Evolutionary conservation across 208 protist genomes (phyloP).

Genomic region (Crithidia sp.): DNA sequence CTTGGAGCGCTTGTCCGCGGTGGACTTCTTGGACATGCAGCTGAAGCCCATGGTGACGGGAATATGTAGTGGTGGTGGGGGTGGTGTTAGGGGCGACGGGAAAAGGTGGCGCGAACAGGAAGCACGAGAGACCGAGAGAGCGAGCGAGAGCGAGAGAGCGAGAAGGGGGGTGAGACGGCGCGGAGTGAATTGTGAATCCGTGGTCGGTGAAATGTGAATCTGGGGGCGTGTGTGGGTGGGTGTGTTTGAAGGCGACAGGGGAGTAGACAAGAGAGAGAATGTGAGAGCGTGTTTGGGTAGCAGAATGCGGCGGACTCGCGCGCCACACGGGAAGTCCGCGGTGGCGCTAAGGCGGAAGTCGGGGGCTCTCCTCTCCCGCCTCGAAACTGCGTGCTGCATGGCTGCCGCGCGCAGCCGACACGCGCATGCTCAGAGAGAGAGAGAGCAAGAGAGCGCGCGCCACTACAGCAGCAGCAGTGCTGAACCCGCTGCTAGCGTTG

Average conservation of each 20-base stretch:
- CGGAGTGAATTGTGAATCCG: background rate
- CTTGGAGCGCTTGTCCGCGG: background rate
- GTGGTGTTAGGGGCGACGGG: background rate
- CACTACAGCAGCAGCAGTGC: too few species aligned
- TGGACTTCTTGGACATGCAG: constrained; percentile 29
- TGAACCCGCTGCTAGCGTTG: too few species aligned
- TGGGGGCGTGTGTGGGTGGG: background rate
- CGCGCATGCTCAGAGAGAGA: too few species aligned
- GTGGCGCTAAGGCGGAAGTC: too few species aligned
- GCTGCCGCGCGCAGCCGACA: too few species aligned
- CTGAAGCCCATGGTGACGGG: constrained; percentile 6
- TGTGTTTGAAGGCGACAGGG: background rate
- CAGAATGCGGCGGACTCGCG: too few species aligned
- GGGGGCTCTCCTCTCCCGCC: too few species aligned
- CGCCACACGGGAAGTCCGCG: too few species aligned
- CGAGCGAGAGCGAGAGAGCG: background rate
- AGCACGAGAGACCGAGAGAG: background rate
- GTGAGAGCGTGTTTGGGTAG: background rate
- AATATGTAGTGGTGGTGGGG: background rate
- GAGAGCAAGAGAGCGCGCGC: too few species aligned
- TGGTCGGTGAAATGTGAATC: background rate
- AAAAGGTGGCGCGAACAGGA: background rate
- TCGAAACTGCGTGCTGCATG: too few species aligned
- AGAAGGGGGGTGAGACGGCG: background rate
- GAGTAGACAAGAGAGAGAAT: background rate